Evolutionary conservation across 208 protist species (phyloP), one percentile per base, ranked within the genome.

Genomic region (Naegleria fowleri): DNA sequence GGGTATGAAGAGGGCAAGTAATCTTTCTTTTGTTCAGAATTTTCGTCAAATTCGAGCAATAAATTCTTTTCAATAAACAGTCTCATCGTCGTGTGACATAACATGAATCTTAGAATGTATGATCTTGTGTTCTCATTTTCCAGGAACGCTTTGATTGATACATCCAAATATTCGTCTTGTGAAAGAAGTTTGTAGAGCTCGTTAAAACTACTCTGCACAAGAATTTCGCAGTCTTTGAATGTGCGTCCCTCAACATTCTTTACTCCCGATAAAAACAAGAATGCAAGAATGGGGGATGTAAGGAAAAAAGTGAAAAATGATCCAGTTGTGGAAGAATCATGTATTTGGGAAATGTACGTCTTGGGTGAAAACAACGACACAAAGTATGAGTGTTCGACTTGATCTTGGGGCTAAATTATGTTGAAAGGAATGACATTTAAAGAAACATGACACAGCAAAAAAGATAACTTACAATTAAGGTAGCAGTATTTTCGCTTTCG

Each of bases 281-380:
- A 38, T 22, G 88, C 88, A 33, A 90, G 39, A 22, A 90, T 51
- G 15, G 88, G 88, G 1, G 59, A 41, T 15, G 88, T 75, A 9
- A 90, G 40, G 75, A 75, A 90, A 29, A 33, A 48, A 29, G 88
- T 90, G 29, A 90, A 90, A 7, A 90, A 48, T 6, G 39, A 52
- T 52, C 88, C 88, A 41, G 13, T 83, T 19, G 6, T 40, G 13
- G 22, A 51, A 16, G 38, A 15, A 90, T 90, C 43, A 0, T 39
- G 38, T 9, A 90, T 15, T 2, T 41, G 40, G 67, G 88, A 39
- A 9, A 84, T n/a, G 19, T 22, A 52, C 7, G 29, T 13, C 19
- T 25, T 51, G 25, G 88, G 48, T 15, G 88, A 52, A 15, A 67
- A 52, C 4, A 90, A 67, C 3, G 40, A 90, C 9, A 90, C 88